Evolutionary conservation across 768 basidiomycete species (phyloP), one percentile per base, ranked within the genome.

Genomic region (Suillus subluteus): DNA sequence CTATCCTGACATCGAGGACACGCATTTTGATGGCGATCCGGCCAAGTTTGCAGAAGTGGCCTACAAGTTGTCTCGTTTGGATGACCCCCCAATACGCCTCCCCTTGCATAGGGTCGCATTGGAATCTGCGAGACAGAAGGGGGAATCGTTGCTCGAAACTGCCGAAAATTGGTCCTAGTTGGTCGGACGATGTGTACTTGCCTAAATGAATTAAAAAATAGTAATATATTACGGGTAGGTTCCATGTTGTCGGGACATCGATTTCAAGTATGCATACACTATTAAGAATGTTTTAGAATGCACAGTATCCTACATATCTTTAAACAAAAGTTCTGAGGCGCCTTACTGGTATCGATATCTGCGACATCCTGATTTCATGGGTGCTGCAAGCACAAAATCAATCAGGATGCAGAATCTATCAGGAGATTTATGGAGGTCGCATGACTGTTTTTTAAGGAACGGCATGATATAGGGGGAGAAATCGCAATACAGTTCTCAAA

Each of bases 121-220:
- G 23, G 67, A 71, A 23, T 62, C 75, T 23, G 69, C 63, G 38
- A 73, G 59, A 58, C 65, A 55, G 59, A 76, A 72, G 43, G 72
- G 75, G 12, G 40, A 68, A 40, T 65, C 62, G 18, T 64, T 68
- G 15, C 46, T 74, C 23, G 68, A 74, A n/a, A 66, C 68, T 37
- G 73, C 71, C 15, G 71, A 73, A n/a, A 71, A 66, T 21, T 12
- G 65, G 35, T 65, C 63, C 40, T n/a, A 62, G 38, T 21, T 76
- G 74, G 75, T 76, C 68, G 8, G 71, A 76, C 23, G 71, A 69
- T 62, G 18, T 76, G 44, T 71, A 68, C 63, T 58, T 75, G 8
- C 18, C 6, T 30, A 21, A 70, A 74, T 35, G 65, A 65, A 18
- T 50, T 18, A 37, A 23, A 44, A 9, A 43, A 11, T 38, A 16